phyloP scores from a whole-genome alignment of 2,329 filamentous ascomycete species.

The Colletotrichum sublineola region DNA sequence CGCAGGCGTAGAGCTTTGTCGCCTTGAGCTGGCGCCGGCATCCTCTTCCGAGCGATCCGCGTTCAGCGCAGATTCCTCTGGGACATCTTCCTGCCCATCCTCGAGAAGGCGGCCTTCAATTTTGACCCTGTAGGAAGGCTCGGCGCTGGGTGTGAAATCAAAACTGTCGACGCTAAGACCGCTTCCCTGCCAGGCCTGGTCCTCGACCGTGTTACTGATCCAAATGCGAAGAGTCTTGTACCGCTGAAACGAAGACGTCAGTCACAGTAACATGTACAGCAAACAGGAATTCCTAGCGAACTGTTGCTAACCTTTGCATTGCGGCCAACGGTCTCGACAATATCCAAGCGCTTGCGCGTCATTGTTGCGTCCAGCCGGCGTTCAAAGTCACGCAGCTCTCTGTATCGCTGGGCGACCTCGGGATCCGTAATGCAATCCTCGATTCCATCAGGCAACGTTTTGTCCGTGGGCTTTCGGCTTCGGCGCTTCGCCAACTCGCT shows the following conservation, averaged over 20 bases:
- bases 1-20: slow-evolving; percentile 53
- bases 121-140: slow-evolving; percentile 89
- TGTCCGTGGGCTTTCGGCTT: slow-evolving; percentile 92
- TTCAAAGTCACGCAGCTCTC: slow-evolving; percentile 87
- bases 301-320: slow-evolving; percentile 72
- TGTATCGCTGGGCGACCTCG: slow-evolving; percentile 83
- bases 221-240: slow-evolving; percentile 90
- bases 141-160: slow-evolving; percentile 82
- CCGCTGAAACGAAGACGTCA: slow-evolving; percentile 60
- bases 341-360: slow-evolving; percentile 92
- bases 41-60: slow-evolving; percentile 59
- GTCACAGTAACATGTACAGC: background rate
- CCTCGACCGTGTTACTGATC: slow-evolving; percentile 94
- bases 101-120: slow-evolving; percentile 90
- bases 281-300: background rate
- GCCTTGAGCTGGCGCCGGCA: slow-evolving; percentile 47
- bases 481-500: slow-evolving; percentile 75
- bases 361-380: slow-evolving; percentile 90
- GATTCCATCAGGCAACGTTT: slow-evolving; percentile 91
- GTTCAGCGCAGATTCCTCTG: slow-evolving; percentile 49
- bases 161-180: slow-evolving; percentile 79
- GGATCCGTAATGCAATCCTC: slow-evolving; percentile 83
- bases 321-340: slow-evolving; percentile 83
- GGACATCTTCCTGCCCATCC: slow-evolving; percentile 66
- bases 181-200: slow-evolving; percentile 90